Base-by-base conservation (phyloP, 805 yeast species). In the Ogataea glucozyma region DNA sequence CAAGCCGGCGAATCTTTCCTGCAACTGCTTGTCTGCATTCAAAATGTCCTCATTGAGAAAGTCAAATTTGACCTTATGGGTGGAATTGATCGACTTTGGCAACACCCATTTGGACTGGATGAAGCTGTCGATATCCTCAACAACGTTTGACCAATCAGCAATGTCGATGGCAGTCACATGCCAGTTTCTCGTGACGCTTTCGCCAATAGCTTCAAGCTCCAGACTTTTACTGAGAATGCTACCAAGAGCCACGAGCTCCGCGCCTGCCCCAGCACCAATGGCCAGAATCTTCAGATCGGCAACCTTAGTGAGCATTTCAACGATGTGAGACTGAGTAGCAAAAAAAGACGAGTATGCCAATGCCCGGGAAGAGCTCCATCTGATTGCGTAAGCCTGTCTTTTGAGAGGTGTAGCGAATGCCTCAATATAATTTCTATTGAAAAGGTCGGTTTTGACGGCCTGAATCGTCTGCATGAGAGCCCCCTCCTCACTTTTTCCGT, bases 201-300 rank as follows among this genome's bases (percentile, higher is more conserved):
- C 38, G 9, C 38, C n/a, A 5, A 55, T 21, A 2, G 46, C 21
- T 17, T 48, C 48, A 13, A 30, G 13, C 16, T 53, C 54, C 26
- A 55, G 33, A 10, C 48, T 53, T 34, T 70, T 53, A 37, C 73
- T 67, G 48, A 79, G 81, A 1, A 85, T 66, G 13, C 89, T 72
- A 1, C 79, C 78, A 31, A 87, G 56, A 0, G 78, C 86, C 23
- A 80, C 78, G 18, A 88, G 63, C 58, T 88, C 97, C 2, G 88
- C 86, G 4, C 91, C 87, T 0, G 96, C 96, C 26, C 97, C 97
- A 18, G 95, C 96, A 14, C 96, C 97, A 26, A 89, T 71, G 53
- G 83, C 77, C 26, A 88, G 60, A 0, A 82, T 76, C 12, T 43
- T 37, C 16, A 39, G 20, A 14, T 21, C 9, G 13, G 56, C 65